Conservation (phyloP, 352 stramenopile genomes). For the Salisapilia sapeloensis region DNA sequence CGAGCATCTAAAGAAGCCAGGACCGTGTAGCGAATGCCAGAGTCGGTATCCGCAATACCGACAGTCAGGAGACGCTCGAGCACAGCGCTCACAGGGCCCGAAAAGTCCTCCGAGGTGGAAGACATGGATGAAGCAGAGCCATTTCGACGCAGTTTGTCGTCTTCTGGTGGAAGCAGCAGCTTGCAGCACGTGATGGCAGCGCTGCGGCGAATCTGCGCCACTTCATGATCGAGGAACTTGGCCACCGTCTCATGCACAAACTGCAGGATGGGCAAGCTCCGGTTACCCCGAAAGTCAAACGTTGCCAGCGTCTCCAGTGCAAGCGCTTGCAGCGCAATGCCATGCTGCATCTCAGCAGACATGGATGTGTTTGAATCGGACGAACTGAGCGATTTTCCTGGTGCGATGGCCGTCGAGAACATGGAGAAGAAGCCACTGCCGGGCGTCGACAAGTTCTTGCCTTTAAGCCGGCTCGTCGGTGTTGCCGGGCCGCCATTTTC, state of each 20-base stretch:
- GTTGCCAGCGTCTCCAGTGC: conserved; percentile 71
- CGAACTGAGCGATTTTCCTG: conserved; percentile 22
- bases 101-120: conserved; percentile 63
- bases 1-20: conserved; percentile 62
- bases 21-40: conserved; percentile 67
- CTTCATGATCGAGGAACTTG: conserved; percentile 77
- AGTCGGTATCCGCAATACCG: conserved; percentile 75
- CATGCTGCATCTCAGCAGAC: conserved; percentile 13
- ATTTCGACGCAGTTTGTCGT: conserved; percentile 25
- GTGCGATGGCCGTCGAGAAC: conserved; percentile 36
- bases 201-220: conserved; percentile 68
- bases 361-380: conserved; percentile 8
- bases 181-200: conserved; percentile 81
- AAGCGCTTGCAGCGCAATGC: conserved; percentile 65
- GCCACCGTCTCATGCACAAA: conserved; percentile 80
- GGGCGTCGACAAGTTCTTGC: conserved; percentile 55
- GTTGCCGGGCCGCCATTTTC: conserved; percentile 18
- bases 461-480: conserved; percentile 40
- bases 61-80: conserved; percentile 68
- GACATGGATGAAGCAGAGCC: conserved; percentile 14
- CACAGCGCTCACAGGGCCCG: conserved; percentile 48
- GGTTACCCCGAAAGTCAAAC: conserved; percentile 78
- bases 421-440: conserved; percentile 53
- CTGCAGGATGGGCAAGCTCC: conserved; percentile 74
- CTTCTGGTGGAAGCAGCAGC: conserved; percentile 45